phyloP scores from a whole-genome alignment of 345 rosid genomes.

The Geranium rotundifolium region DNA sequence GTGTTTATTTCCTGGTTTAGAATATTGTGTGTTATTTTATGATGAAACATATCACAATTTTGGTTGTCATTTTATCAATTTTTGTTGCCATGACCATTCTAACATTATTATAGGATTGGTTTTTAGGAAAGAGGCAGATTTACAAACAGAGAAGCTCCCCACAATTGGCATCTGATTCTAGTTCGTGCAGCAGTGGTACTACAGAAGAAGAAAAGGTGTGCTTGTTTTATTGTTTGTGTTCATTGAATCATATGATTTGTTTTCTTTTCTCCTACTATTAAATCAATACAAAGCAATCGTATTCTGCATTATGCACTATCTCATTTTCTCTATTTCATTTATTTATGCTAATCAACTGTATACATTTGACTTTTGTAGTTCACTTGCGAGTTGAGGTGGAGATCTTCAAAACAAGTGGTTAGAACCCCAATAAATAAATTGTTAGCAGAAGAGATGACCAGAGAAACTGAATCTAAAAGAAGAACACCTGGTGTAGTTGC shows the following conservation, averaged over 20 bases:
- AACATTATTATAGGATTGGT: conserved; percentile 20
- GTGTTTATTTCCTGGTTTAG: neutral
- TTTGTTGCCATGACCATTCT: conserved; percentile 7
- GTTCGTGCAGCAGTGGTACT: conserved; percentile 30
- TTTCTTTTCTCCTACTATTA: conserved; percentile 3
- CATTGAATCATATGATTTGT: conserved; percentile 1
- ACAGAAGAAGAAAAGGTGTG: conserved; percentile 47
- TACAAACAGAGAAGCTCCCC: conserved; percentile 26
- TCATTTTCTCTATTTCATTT: neutral
- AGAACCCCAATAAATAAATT: conserved; percentile 59
- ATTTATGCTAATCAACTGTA: neutral
- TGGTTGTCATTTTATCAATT: neutral
- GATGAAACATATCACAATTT: too few relatives aligned
- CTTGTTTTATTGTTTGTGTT: conserved; percentile 13
- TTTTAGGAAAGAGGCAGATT: conserved; percentile 54
- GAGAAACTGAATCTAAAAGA: conserved; percentile 53
- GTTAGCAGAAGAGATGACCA: conserved; percentile 74
- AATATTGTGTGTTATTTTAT: too few relatives aligned
- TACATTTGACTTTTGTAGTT: conserved; percentile 28
- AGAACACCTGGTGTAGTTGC: conserved; percentile 80
- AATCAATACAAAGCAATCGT: neutral
- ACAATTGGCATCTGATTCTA: conserved; percentile 40
- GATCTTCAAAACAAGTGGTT: conserved; percentile 24
- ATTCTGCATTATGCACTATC: conserved; percentile 5
- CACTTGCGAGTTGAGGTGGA: conserved; percentile 28